Evolutionary conservation across 352 stramenopile species (phyloP), one percentile per base, ranked within the genome.

Genomic region (Phytophthora macrochlamydospora): DNA sequence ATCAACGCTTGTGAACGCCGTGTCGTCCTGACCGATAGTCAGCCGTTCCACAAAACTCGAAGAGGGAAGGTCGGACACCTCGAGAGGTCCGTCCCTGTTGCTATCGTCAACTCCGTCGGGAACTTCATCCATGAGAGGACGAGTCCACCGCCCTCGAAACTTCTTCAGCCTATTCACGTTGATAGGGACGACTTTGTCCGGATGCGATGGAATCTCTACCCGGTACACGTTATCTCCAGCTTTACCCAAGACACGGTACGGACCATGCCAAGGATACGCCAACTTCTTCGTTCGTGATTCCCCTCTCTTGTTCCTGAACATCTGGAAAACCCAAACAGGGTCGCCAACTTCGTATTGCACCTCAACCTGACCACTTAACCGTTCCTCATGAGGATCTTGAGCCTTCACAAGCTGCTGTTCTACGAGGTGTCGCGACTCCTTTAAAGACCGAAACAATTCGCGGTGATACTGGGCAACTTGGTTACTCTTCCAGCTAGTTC

Each of bases 271-370:
- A 11, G 48, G 2, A 33, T 46, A 56, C 2, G 50, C 50, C 4
- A 46, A 28, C 32, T 56, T 44, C 50, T 48, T 45, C 6, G 50
- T 56, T 2, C 50, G 12, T 18, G 8, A 46, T 5, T 40, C 32
- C 4, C 50, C 50, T 9, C 50, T 24, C 13, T 11, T 3, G 4
- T 13, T 9, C 4, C 31, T 9, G 50, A 45, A 56, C 14, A n/a
- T 32, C 33, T 56, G 50, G n/a, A 46, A 35, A 8, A 56, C 50
- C 50, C 50, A 56, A 4, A 56, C 50, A 7, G 33, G 50, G 32
- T 40, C 24, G 2, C 50, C 50, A 30, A 56, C 37, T n/a, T 56
- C 50, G 50, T 35, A 56, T 6, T 13, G 2, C 0, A 56, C 50
- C 33, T 14, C 14, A 2, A 44, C 31, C 30, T 56, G 50, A 5